Conservation (phyloP, 176 grass and related monocot species). For the Hsuehochloa calcarea region DNA sequence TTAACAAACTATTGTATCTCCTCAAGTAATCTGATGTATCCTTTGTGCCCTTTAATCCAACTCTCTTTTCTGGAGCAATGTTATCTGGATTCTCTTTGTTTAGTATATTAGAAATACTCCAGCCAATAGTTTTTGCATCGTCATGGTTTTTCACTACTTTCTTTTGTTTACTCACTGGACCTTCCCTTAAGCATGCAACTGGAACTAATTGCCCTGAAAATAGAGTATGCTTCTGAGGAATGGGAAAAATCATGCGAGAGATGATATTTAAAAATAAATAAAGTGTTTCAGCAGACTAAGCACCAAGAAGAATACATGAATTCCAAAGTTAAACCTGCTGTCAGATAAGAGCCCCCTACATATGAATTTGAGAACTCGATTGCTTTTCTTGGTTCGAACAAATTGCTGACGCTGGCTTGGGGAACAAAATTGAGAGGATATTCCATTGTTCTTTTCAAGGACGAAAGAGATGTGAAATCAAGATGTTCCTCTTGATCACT, state of each 20-base stretch:
- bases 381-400: conserved; percentile 33
- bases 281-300: conserved; percentile 30
- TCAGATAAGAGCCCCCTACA: conserved; percentile 36
- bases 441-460: conserved; percentile 41
- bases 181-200: conserved; percentile 64
- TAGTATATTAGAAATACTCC: conserved; percentile 34
- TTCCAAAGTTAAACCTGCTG: conserved; percentile 67
- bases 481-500: conserved; percentile 48
- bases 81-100: conserved; percentile 44
- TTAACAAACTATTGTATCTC: conserved; percentile 73
- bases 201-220: conserved; percentile 48
- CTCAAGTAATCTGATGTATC: conserved; percentile 55
- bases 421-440: conserved; percentile 41
- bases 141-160: conserved; percentile 47
- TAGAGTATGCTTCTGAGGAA: conserved; percentile 35
- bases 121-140: conserved; percentile 34
- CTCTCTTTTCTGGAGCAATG: conserved; percentile 37
- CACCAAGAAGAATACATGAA: conserved; percentile 42
- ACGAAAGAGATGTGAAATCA: conserved; percentile 64
- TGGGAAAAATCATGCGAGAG: conserved; percentile 16
- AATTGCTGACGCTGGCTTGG: conserved; percentile 15
- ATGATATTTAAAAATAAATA: conserved; percentile 20
- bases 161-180: conserved; percentile 54
- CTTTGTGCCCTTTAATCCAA: conserved; percentile 41
- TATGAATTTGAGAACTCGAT: conserved; percentile 37